Base-by-base conservation (phyloP, 208 protist species). In the Tetramitus jugosus region DNA sequence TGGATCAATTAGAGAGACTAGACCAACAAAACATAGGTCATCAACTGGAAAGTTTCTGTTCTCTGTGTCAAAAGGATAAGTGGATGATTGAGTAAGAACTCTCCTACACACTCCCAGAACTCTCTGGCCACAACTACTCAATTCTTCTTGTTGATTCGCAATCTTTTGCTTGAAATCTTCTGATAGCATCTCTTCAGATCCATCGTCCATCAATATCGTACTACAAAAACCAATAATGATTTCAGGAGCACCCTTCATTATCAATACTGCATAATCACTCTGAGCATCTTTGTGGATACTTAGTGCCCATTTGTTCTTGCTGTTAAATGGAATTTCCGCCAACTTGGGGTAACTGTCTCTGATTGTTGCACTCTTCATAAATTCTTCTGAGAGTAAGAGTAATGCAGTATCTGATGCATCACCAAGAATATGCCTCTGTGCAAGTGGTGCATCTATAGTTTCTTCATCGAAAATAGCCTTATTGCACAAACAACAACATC, bases 1-100 rank as follows among this genome's bases (percentile, higher is more conserved):
- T 46, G 93, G 93, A 84, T 96, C 93, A 26, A 92, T 80, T 10
- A 96, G 83, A 20, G 85, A 83, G 31, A 91, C 67, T 0, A 96
- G 37, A 42, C 93, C 93, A n/a, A 90, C 80, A 74, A 96, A 95
- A 20, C n/a, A 39, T 10, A 42, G 29, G 29, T 33, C 60, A n/a
- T 69, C 83, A 1, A 96, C 46, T 61, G 10, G 74, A 13, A 64
- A 78, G 29, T 78, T 78, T n/a, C 31, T 64, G 0, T 71, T 43
- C 8, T 80, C 61, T 31, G 77, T 29, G 13, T 52, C 13, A 31
- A 78, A 80, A 33, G 14, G 14, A 64, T 64, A 64, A 26, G 7
- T 64, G 29, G 7, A 10, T 10, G 7, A 6, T 10, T 64, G 6
- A 29, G 10, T 26, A 10, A 64, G n/a, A 64, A 10, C 14, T 10